Evolutionary conservation across 176 grass and related monocot species (phyloP).

Genomic region (Cenchrus purpureus): DNA sequence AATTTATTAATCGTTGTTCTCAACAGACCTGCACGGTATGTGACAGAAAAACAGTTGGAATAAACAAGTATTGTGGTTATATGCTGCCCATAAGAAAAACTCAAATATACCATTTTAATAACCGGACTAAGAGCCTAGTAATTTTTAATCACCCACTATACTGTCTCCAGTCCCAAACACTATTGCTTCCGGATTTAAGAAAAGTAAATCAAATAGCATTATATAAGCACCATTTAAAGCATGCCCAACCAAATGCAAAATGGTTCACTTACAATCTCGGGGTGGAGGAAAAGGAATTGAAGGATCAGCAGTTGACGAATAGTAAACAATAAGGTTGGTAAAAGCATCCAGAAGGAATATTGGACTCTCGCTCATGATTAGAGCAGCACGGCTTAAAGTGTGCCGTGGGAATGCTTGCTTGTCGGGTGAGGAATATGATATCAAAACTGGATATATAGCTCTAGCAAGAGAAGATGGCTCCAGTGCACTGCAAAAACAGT

Average conservation of each 20-base stretch:
- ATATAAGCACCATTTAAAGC: not conserved
- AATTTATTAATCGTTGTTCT: slow-evolving; percentile 63
- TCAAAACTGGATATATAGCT: slow-evolving; percentile 83
- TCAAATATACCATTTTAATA: not conserved
- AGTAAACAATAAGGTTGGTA: slow-evolving; percentile 87
- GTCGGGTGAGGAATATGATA: slow-evolving; percentile 83
- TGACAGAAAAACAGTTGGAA: slow-evolving; percentile 4
- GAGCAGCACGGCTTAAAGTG: slow-evolving; percentile 80
- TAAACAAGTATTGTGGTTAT: not conserved
- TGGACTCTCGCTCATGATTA: slow-evolving; percentile 83
- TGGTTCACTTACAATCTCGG: slow-evolving; percentile 79
- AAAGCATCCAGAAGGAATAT: slow-evolving; percentile 98
- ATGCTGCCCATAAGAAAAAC: not conserved
- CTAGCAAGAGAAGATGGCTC: slow-evolving; percentile 74
- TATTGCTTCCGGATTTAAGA: not conserved
- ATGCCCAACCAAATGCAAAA: slow-evolving; percentile 8
- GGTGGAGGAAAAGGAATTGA: slow-evolving; percentile 89
- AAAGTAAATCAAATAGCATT: not conserved
- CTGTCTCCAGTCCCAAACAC: not conserved
- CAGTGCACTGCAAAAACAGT: slow-evolving; percentile 68
- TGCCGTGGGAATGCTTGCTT: slow-evolving; percentile 94
- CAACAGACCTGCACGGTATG: slow-evolving; percentile 65
- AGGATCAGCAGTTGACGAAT: slow-evolving; percentile 70
- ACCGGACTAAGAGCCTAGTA: not conserved
- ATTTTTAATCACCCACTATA: not conserved